Base-by-base conservation (phyloP, 768 basidiomycete genomes). In the Cubamyces sp. region DNA sequence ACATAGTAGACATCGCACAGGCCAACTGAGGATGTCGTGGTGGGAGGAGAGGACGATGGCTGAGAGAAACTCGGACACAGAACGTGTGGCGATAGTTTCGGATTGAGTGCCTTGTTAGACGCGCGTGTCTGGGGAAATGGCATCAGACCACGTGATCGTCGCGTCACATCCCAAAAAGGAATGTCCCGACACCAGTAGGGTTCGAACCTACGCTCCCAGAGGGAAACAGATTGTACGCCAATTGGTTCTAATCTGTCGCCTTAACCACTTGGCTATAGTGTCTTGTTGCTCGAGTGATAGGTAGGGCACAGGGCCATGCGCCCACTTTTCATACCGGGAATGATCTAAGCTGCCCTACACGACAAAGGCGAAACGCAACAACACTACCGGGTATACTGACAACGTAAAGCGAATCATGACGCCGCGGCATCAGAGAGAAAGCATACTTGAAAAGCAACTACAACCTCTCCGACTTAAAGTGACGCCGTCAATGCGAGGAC, bases 401-500 rank as follows among this genome's bases (percentile, higher is more conserved):
- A 59, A 51, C 58, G 53, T 25, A 64, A 28, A 64, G 58, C 63
- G 63, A 54, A 34, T 57, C 47, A 50, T 51, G 58, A 55, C 58
- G 46, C 53, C 51, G 39, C 21, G 40, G 53, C 62, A 42, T 55
- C 62, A 51, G 19, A 23, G 43, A 52, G 23, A 64, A 60, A 64
- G 57, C 62, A 60, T 64, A 60, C 62, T 48, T 57, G 41, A 60
- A 37, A 39, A 57, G 57, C 58, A 57, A 55, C 58, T 50, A 52
- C 61, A 26, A 5, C 41, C 40, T 59, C 41, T 51, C 47, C 63
- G 34, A 18, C 51, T 64, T 62, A 74, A 39, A 72, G 60, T 23
- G 77, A 58, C 28, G 74, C 72, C 11, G 70, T 65, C n/a, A 69
- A 69, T 1, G 68, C 74, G 14, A 78, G 64, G 18, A 73, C 77